Evolutionary conservation across 805 yeast genomes (phyloP), one percentile per base, ranked within the genome.

Genomic region (Zygotorulaspora florentina): DNA sequence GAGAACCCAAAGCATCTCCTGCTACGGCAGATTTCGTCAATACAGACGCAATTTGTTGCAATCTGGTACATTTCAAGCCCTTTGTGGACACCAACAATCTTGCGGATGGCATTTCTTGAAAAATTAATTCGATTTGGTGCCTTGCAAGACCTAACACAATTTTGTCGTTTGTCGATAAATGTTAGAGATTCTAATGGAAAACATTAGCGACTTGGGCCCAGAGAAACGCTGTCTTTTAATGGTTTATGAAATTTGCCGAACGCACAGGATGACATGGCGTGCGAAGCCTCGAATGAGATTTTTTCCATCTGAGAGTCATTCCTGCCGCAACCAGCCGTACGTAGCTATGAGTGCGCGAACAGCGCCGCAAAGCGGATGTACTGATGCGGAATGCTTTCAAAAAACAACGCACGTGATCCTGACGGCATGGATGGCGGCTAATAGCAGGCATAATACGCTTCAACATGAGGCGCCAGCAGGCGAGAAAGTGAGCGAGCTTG

Each of bases 71-170:
- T 18, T 58, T 57, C 25, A 60, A 44, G 28, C 60, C 55, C 51
- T 57, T 61, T 16, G 62, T 50, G 13, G 65, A 55, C 28, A 53
- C 53, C 18, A 63, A 48, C 36, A 63, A 50, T 41, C 60, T 56
- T 27, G 60, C 51, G 38, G 62, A 56, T 30, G 64, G 60, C 65
- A 59, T 59, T 15, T 35, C 10, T 27, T 36, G 15, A 5, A 25
- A 34, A 35, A 42, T 7, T 10, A 10, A 17, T 31, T 13, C 7
- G 11, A 5, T 2, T 25, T 8, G 29, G 11, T 38, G 48, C 37
- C 27, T 40, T 35, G 13, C 27, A 27, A 18, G 41, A 23, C 17
- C 16, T 29, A 35, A 17, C 13, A 8, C 16, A 27, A 25, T 7
- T 15, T n/a, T 12, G 15, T n/a, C 8, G 16, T 17, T 9, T 13